These are phyloP conservation scores for Aspergillus latus DNA, from an alignment of 2,329 filamentous ascomycete genomes.

Conservation along the genomic window DNA sequence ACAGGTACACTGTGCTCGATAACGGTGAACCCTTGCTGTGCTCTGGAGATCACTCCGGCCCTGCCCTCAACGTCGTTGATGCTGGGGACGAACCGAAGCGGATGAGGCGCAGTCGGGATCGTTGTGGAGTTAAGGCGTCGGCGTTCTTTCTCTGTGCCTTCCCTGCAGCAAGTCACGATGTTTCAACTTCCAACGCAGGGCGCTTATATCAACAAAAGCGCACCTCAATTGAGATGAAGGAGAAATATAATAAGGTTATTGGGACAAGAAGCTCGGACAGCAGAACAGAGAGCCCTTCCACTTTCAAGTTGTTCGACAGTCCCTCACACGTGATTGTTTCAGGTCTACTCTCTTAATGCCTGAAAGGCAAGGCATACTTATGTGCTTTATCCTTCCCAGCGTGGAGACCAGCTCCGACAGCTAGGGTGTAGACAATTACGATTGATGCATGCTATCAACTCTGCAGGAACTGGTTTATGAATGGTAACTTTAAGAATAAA, in stretches of 20 bases:
- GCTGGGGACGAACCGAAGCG: constrained; percentile 19
- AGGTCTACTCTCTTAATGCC: background rate
- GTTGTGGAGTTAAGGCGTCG: constrained; percentile 13
- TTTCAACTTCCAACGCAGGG: background rate
- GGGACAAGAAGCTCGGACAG: background rate
- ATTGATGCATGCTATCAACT: too few species aligned
- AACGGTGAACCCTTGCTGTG: constrained; percentile 1
- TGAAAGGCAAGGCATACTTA: background rate
- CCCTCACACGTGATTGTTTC: background rate
- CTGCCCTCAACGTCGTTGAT: background rate
- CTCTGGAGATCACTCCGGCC: background rate
- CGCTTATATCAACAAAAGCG: background rate
- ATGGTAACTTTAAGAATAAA: background rate
- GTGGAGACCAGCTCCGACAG: too few species aligned
- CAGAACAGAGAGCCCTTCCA: background rate
- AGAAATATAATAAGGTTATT: constrained; percentile 3
- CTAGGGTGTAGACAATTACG: too few species aligned
- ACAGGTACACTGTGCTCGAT: background rate
- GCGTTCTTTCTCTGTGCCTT: constrained; percentile 10
- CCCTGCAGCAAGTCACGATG: constrained; percentile 9
- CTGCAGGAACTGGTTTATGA: too few species aligned
- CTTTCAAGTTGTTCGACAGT: background rate
- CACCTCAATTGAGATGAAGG: background rate
- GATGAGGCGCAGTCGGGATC: constrained; percentile 24
- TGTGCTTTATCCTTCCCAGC: too few species aligned